Conservation (phyloP, 805 yeast genomes). For the Starmerella cellae region DNA sequence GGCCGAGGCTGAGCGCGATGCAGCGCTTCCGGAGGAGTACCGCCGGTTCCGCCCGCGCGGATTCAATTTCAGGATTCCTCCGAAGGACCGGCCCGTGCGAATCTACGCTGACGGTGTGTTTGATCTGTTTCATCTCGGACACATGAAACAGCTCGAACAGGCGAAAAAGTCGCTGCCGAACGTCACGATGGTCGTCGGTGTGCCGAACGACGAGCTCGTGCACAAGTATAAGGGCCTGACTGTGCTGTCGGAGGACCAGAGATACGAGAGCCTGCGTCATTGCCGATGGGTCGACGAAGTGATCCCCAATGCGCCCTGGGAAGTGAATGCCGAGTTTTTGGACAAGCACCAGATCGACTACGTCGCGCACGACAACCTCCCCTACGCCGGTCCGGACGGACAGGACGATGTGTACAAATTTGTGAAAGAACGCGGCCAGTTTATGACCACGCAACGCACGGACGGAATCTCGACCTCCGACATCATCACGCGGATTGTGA, state of each 20-base stretch:
- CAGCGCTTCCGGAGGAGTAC: conserved; percentile 50
- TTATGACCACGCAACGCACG: conserved; percentile 88
- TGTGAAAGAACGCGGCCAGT: conserved; percentile 79
- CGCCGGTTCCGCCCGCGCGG: conserved; percentile 73
- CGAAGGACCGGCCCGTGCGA: conserved; percentile 71
- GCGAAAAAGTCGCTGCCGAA: conserved; percentile 84
- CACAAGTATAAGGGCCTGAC: conserved; percentile 89
- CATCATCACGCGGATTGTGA: conserved; percentile 84
- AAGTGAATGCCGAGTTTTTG: conserved; percentile 71
- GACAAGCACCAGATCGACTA: conserved; percentile 74
- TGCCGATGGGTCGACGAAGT: conserved; percentile 98
- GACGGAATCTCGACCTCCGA: conserved; percentile 94
- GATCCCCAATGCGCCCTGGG: conserved; percentile 90
- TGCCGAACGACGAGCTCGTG: conserved; percentile 81
- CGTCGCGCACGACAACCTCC: conserved; percentile 95
- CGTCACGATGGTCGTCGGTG: conserved; percentile 75
- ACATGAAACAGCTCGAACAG: conserved; percentile 95
- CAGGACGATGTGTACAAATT: conserved; percentile 88
- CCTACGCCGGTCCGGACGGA: conserved; percentile 71
- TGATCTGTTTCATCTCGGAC: conserved; percentile 92
- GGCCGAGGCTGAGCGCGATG: conserved; percentile 50
- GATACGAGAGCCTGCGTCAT: conserved; percentile 82
- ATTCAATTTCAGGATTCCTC: conserved; percentile 66
- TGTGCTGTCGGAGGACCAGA: conserved; percentile 73
- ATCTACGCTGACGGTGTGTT: conserved; percentile 98